phyloP scores from a whole-genome alignment of 768 basidiomycete genomes.

The Tylopilus intermedius region DNA sequence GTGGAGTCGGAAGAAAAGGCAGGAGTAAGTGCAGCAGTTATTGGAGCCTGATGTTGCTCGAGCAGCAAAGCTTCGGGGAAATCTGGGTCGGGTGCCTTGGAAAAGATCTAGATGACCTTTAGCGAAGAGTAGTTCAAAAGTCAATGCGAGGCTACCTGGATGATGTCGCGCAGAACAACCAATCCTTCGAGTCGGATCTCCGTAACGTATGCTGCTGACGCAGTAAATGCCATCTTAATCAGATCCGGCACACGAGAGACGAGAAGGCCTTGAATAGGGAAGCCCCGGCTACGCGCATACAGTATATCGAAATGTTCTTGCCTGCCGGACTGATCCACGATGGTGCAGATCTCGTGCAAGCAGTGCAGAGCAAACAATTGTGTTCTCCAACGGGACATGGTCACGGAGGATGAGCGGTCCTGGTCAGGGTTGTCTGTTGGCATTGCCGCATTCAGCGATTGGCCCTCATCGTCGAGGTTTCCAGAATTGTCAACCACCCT shows the following conservation, averaged over 20 bases:
- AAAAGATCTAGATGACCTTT: slow-evolving; percentile 63
- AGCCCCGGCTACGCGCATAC: slow-evolving; percentile 57
- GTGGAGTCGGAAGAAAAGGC: slow-evolving; percentile 94
- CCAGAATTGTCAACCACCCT: slow-evolving; percentile 59
- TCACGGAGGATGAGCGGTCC: slow-evolving; percentile 33
- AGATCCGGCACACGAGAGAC: slow-evolving; percentile 86
- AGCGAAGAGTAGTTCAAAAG: not conserved
- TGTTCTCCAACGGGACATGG: slow-evolving; percentile 89
- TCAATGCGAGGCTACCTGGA: slow-evolving; percentile 53
- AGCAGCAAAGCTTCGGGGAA: slow-evolving; percentile 86
- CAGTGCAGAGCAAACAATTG: slow-evolving; percentile 93
- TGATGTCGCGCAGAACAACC: slow-evolving; percentile 84
- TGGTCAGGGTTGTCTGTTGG: slow-evolving; percentile 27
- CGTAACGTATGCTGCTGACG: slow-evolving; percentile 92
- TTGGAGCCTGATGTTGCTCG: slow-evolving; percentile 97
- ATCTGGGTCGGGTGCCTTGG: slow-evolving; percentile 82
- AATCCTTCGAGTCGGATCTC: slow-evolving; percentile 92
- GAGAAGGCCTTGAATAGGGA: slow-evolving; percentile 59
- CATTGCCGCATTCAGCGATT: slow-evolving; percentile 72
- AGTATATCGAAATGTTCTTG: slow-evolving; percentile 80
- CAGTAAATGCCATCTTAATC: slow-evolving; percentile 97
- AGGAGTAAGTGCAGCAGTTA: slow-evolving; percentile 94
- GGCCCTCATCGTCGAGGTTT: slow-evolving; percentile 85
- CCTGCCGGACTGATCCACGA: slow-evolving; percentile 66
- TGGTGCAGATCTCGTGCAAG: slow-evolving; percentile 80